Percentiles rank a stretch among this genome's conserved stretches.
These are phyloP conservation scores for Ogataea nakhonphanomensis DNA, from an alignment of 805 yeast genomes.

Conservation along the genomic window DNA sequence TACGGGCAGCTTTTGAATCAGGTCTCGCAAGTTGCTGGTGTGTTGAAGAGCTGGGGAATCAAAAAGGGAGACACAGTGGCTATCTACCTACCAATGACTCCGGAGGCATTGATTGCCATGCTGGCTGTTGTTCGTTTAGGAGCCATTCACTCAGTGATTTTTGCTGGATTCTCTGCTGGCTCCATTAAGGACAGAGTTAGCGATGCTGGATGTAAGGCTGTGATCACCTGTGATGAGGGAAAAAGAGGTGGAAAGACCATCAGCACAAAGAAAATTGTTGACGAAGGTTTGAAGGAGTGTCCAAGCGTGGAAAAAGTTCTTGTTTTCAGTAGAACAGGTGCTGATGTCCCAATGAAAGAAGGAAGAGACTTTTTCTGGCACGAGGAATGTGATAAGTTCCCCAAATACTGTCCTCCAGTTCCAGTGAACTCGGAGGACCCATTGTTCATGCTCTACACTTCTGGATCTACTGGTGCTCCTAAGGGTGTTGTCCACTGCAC, in stretches of 20 bases:
- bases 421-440: constrained; percentile 94
- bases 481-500: constrained; percentile 96
- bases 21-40: constrained; percentile 84
- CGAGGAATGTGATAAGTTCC: constrained; percentile 76
- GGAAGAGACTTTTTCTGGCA: constrained; percentile 97
- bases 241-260: constrained; percentile 94
- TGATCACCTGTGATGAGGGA: constrained; percentile 93
- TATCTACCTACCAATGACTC: constrained; percentile 95
- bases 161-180: constrained; percentile 95
- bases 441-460: constrained; percentile 88
- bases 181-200: constrained; percentile 86
- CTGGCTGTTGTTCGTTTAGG: constrained; percentile 92
- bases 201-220: constrained; percentile 81
- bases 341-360: constrained; percentile 64
- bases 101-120: constrained; percentile 93
- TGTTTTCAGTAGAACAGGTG: constrained; percentile 86
- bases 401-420: constrained; percentile 82
- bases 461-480: constrained; percentile 98
- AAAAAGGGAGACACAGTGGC: constrained; percentile 95
- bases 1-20: constrained; percentile 82
- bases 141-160: constrained; percentile 92
- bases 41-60: constrained; percentile 81
- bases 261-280: constrained; percentile 90
- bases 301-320: constrained; percentile 77
- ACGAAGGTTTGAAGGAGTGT: constrained; percentile 80